Conservation (phyloP, 768 basidiomycete species). For the Phylloporus rhodoxanthus region DNA sequence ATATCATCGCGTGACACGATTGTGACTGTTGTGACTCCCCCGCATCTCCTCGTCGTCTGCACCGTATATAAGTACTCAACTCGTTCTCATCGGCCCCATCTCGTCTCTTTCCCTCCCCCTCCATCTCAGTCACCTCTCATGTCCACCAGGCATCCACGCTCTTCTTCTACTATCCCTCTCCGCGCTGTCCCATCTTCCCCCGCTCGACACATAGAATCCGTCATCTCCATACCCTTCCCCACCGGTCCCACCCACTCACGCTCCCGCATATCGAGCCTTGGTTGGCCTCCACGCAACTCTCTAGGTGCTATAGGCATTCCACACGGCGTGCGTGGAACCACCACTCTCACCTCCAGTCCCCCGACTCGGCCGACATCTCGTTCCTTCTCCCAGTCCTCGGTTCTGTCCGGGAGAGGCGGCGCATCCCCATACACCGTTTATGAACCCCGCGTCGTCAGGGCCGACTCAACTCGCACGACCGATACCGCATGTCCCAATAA, state of each 20-base stretch:
- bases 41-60: conserved; percentile 7
- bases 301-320: conserved; percentile 34
- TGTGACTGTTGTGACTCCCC: conserved; percentile 29
- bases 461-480: conserved; percentile 37
- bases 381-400: conserved; percentile 36
- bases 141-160: conserved; percentile 51
- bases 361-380: conserved; percentile 40
- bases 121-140: conserved; percentile 27
- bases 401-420: conserved; percentile 28
- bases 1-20: conserved; percentile 17
- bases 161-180: conserved; percentile 65
- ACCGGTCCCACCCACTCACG: conserved; percentile 34
- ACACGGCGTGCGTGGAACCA: conserved; percentile 35
- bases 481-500: conserved; percentile 39
- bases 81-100: neutral
- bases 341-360: conserved; percentile 30
- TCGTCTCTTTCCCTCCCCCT: neutral
- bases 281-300: conserved; percentile 24
- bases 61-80: conserved; percentile 8
- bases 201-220: conserved; percentile 56
- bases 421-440: conserved; percentile 32
- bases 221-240: conserved; percentile 56
- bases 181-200: conserved; percentile 42
- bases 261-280: conserved; percentile 35
- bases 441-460: conserved; percentile 69